Percentiles rank a stretch among this genome's conserved stretches.
Conservation (phyloP, 164 flowering plant species). For the Macadamia integrifolia region DNA sequence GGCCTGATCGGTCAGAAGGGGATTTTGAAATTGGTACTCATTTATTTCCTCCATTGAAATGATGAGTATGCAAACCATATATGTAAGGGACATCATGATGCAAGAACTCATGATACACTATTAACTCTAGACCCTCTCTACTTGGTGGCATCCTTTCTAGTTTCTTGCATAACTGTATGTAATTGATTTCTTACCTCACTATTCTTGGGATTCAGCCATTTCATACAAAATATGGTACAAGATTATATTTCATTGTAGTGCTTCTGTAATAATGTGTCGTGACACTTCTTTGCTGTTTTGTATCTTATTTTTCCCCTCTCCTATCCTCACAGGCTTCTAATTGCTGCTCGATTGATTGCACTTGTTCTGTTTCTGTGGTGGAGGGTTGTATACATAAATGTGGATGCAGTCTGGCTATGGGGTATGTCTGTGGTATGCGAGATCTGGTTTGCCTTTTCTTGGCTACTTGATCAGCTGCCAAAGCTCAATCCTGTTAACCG, state of each 20-base stretch:
- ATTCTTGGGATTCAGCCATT: too few relatives aligned
- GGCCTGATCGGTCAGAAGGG: too few relatives aligned
- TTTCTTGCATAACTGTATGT: too few relatives aligned
- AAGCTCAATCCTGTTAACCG: constrained; percentile 79
- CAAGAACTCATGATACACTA: too few relatives aligned
- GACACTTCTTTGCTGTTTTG: neutral
- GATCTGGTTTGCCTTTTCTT: constrained; percentile 90
- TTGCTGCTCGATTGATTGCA: constrained; percentile 51
- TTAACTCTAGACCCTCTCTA: too few relatives aligned
- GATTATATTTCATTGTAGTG: neutral
- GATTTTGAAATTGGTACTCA: too few relatives aligned
- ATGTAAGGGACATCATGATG: too few relatives aligned
- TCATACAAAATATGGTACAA: too few relatives aligned
- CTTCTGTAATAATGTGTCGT: neutral
- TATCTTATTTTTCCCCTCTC: neutral
- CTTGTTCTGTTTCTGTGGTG: constrained; percentile 62
- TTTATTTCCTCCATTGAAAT: too few relatives aligned
- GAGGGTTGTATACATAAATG: constrained; percentile 65
- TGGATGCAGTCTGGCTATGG: constrained; percentile 92
- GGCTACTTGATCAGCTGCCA: constrained; percentile 94
- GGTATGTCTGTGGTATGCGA: constrained; percentile 86
- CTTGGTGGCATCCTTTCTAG: too few relatives aligned
- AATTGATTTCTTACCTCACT: too few relatives aligned
- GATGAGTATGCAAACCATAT: too few relatives aligned
- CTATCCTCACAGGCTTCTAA: constrained; percentile 46